Evolutionary conservation across 2,329 filamentous ascomycete species (phyloP), one percentile per base, ranked within the genome.

Genomic region (Pseudogymnoascus pannorum): DNA sequence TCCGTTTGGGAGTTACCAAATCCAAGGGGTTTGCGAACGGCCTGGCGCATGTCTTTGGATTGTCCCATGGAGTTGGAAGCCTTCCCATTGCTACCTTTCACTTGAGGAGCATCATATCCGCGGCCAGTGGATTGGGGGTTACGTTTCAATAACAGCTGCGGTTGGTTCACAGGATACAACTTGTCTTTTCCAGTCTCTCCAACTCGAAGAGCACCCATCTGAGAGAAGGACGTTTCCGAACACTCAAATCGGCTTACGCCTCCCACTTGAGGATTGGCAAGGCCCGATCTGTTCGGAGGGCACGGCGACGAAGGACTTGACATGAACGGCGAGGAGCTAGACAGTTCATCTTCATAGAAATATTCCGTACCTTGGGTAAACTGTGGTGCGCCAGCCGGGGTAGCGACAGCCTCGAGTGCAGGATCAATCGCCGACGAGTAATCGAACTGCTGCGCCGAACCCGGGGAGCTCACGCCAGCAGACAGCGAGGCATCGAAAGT

Each of bases 391-490:
- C 40, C 40, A 18, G 22, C 67, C 16, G 72, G 69, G 16, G 73
- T 66, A n/a, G 73, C 67, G 57, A 69, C 69, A 66, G 73, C 79
- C 64, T 86, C 84, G 64, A 90, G 77, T 16, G 85, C 81, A 65
- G 87, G 86, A 72, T 92, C 88, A 69, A 89, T 83, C 63, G 85
- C 77, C 61, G 80, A 71, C 63, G 78, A 75, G 72, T 85, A 86
- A 60, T 87, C 84, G 75, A 82, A 78, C 66, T 74, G 75, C 63
- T 79, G 78, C 70, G 75, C 68, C 67, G 78, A 70, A 69, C 75
- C 67, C 71, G 79, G 67, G 68, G 77, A 72, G 71, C 78, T 75
- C 67, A 79, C 74, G 54, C 70, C 70, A 26, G 72, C 71, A 33
- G 73, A 71, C 60, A 74, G 65, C 40, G 73, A 63, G 36, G 69